Evolutionary conservation across 305 asterid genomes (phyloP), one percentile per base, ranked within the genome.

Genomic region (Fraxinus baroniana): DNA sequence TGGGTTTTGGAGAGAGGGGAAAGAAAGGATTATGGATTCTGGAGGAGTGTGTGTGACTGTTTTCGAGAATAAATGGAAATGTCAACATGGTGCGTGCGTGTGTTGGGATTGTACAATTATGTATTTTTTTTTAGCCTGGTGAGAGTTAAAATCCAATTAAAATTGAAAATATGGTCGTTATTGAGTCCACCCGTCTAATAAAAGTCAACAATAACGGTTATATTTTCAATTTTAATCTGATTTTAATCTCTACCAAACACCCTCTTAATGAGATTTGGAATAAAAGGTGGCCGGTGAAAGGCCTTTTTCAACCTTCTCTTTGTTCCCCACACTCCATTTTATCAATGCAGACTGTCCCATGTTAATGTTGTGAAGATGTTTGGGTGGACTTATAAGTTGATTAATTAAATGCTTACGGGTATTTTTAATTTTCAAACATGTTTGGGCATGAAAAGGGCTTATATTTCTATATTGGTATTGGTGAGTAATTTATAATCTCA

Each of bases 221-320:
- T n/a, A n/a, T n/a, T n/a, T n/a, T n/a, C n/a, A n/a, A n/a, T n/a
- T n/a, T n/a, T n/a, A n/a, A n/a, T n/a, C n/a, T n/a, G n/a, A n/a
- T n/a, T n/a, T n/a, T n/a, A n/a, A n/a, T n/a, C n/a, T n/a, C n/a
- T n/a, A n/a, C n/a, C n/a, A n/a, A n/a, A n/a, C n/a, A n/a, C n/a
- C n/a, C n/a, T n/a, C n/a, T n/a, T n/a, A 82, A 66, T 17, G 68
- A 55, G 66, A 77, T 74, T 35, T 62, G 70, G 73, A 77, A 62
- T 57, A 81, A 76, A 26, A 49, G 84, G 76, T 77, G 49, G 93
- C 88, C 88, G 91, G 88, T 89, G 88, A 90, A 80, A 89, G 89
- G 91, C 92, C 90, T 79, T 88, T 90, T 90, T 90, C 94, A 87
- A 89, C 91, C 83, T 81, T 87, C 86, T 84, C 86, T 84, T 87